Base-by-base conservation (phyloP, 345 rosid species). In the Populus alba region DNA sequence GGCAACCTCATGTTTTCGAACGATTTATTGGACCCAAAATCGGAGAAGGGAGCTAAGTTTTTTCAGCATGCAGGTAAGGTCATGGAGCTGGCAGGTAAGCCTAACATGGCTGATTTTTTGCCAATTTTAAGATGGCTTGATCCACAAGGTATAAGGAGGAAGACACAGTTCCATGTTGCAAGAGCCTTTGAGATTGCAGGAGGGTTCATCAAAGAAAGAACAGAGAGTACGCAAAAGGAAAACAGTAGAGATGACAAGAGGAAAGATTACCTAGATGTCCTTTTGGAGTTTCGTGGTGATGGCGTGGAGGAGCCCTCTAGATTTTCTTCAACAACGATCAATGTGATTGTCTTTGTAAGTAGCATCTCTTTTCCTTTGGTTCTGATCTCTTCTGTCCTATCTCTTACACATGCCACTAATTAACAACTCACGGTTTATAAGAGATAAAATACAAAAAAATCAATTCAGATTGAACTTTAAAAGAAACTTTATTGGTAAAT, bases 11-110 rank as follows among this genome's bases (percentile, higher is more conserved):
- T 92, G 68, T 88, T 94, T 68, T 94, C 98, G 0, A 87, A 83
- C 70, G 95, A 94, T 78, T 87, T 94, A 38, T 70, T 92, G 45
- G 93, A 88, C 66, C 87, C 87, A 0, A 83, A 84, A 63, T 91
- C 95, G 1, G 85, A 88, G 69, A 87, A 79, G 75, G 97, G 94
- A 0, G 87, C 90, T 2, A 79, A 77, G 20, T 92, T 92, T 68
- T 91, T 91, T 22, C 74, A 83, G 71, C 97, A 94, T 79, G 83
- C 92, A 13, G 89, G 92, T 12, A 91, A 87, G 81, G 94, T 91
- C 20, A 94, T 87, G 97, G 96, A 94, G 84, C 74, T 89, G 72
- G 91, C 92, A 0, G 96, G 93, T 22, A 92, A 85, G 72, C 96
- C 98, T 0, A 94, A 92, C 73, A 43, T 87, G n/a, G 92, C 95